Evolutionary conservation across 2,329 filamentous ascomycete genomes (phyloP), one percentile per base, ranked within the genome.

Genomic region (Macrophomina phaseolina): DNA sequence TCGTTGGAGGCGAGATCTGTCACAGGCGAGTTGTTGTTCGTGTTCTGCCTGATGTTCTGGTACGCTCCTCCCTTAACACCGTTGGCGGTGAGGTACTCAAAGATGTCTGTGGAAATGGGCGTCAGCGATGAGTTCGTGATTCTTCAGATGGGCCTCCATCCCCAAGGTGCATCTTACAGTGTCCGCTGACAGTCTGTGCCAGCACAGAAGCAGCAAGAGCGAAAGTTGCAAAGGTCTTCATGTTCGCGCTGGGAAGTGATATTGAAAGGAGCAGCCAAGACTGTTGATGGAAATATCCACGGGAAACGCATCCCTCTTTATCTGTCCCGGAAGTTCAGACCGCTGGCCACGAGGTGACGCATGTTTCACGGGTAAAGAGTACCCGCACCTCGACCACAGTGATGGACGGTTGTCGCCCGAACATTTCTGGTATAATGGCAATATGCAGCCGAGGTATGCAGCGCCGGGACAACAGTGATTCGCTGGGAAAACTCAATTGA

Each of bases 1-100:
- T 76, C 73, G 56, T 67, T 71, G 45, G 73, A 73, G 9, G 66
- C 67, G 14, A 79, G 72, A 7, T 69, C 71, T 60, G 73, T 78
- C 28, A 79, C 76, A 5, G 77, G 77, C 11, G 73, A 75, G 71
- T 79, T 78, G 71, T 74, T 69, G 70, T 79, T 79, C 4, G 77
- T 76, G 65, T 79, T 78, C 16, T 68, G 72, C n/a, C 77, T 71
- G 55, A 79, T 72, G 68, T 78, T 77, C 67, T 79, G 76, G 66
- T 75, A 78, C 11, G 71, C 69, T 18, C 68, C 73, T 45, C 76
- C 76, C 68, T 78, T 76, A 11, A 65, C 68, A 40, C 76, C 76
- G 67, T 78, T 78, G 34, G 76, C 74, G n/a, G 73, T 78, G 6
- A 79, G 71, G 69, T 69, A 71, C 60, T 79, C 71, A 73, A 79